Evolutionary conservation across 768 basidiomycete genomes (phyloP), one percentile per base, ranked within the genome.

Genomic region (Calocybe indica): DNA sequence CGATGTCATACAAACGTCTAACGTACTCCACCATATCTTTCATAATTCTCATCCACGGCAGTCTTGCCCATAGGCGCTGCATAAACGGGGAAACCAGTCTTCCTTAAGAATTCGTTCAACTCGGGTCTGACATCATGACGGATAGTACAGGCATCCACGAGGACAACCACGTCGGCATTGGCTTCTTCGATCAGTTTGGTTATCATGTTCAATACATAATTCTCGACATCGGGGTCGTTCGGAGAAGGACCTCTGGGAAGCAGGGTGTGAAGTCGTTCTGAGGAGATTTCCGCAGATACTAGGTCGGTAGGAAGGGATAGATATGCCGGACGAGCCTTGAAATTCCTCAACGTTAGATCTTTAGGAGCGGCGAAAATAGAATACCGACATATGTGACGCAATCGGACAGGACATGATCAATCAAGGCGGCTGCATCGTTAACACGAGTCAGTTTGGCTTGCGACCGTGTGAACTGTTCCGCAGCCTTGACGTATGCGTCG

Each of bases 251-350:
- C 56, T 7, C 72, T 71, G 33, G 72, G 70, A 7, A 88, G 71
- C 6, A 83, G 82, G 1, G 71, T 78, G 45, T 75, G 66, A 45
- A 96, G 73, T 13, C 78, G 76, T 36, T 78, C 75, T 5, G 79
- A 65, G 0, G 89, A 76, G 12, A 93, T 82, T 58, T 83, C 78
- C 45, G 72, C 67, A 57, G 78, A 73, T 4, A 86, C 85, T 45
- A 95, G 69, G 61, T 97, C 88, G 5, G 85, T 93, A 1, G 92
- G 94, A 8, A 97, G 71, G 33, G 84, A 78, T 36, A 98, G 66
- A 59, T 98, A 98, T 31, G 88, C 89, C 0, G 94, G 94, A 13
- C 90, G 82, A 29, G 84, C 86, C 79, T 89, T 53, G 11, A 32
- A 11, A 10, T 30, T 47, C 10, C 37, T 28, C 36, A 7, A 37